A percentile compares a stretch with the other conserved stretches of the same genome.
phyloP scores from a whole-genome alignment of 805 yeast species.

The Babjeviella inositovora region DNA sequence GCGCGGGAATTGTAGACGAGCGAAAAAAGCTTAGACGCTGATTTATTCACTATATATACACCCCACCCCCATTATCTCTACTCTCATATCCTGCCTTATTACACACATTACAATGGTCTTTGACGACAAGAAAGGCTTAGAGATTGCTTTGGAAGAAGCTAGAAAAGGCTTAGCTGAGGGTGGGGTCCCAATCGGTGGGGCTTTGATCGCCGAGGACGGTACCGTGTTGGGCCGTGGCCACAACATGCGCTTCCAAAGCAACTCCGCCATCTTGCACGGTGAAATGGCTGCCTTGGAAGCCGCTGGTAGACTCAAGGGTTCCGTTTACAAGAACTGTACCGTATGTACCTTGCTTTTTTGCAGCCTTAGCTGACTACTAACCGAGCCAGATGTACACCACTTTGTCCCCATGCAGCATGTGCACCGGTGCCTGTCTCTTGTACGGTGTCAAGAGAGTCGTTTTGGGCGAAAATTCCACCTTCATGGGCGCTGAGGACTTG shows the following conservation, averaged over 20 bases:
- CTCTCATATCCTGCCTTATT: too few species aligned
- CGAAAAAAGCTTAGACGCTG: too few species aligned
- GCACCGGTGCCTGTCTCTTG: conserved; percentile 83
- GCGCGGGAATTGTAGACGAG: too few species aligned
- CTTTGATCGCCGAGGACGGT: conserved; percentile 60
- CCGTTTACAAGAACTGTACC: conserved; percentile 69
- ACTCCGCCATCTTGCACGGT: conserved; percentile 78
- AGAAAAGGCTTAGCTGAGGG: conserved; percentile 54
- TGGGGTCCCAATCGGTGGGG: conserved; percentile 78
- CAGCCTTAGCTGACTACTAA: conserved; percentile 1
- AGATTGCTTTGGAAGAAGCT: conserved; percentile 63
- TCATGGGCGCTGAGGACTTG: conserved; percentile 71
- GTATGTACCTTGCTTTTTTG: conserved; percentile 6
- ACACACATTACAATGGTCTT: conserved; percentile 21
- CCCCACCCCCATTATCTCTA: too few species aligned
- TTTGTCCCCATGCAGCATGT: conserved; percentile 88
- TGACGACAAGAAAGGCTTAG: conserved; percentile 52
- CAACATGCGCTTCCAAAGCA: conserved; percentile 76
- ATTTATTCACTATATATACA: too few species aligned
- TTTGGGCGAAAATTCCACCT: conserved; percentile 76
- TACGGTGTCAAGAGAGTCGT: conserved; percentile 84
- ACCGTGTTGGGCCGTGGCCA: conserved; percentile 78
- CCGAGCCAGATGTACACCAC: conserved; percentile 58
- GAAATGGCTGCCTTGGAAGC: conserved; percentile 82
- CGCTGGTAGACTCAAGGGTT: conserved; percentile 79